Evolutionary conservation across 176 grass and related monocot genomes (phyloP), one percentile per base, ranked within the genome.

Genomic region (Echinochloa phyllopogon): DNA sequence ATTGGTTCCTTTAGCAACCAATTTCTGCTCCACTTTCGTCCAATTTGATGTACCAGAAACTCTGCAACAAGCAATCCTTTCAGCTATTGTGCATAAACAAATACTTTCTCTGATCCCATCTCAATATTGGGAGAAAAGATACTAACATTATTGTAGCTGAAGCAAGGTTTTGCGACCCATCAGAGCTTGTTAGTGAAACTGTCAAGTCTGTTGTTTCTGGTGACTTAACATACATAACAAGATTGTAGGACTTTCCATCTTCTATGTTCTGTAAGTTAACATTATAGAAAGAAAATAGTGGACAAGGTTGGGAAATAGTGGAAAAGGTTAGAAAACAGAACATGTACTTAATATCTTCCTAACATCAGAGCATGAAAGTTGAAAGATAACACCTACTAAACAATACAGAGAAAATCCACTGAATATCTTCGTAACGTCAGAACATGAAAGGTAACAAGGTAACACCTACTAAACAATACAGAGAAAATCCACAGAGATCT

Each of bases 221-320:
- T 78, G 92, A 92, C 50, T 82, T 94, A 56, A 95, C 83, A 8
- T 95, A 77, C 84, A 98, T 77, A 71, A 90, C 87, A 79, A 98
- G 86, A 63, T 95, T 95, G 81, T 98, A 98, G 69, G 86, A 78
- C 85, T 95, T 94, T 65, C 87, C 89, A 71, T 95, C 79, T 85
- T 98, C 89, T 87, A 98, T 87, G 81, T 98, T 98, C 96, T 98
- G 96, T 38, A 87, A 60, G 61, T 82, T 72, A 65, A 75, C 18
- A 82, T 29, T 78, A 79, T 33, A 79, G 4, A 52, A 49, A 18
- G 9, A 47, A 52, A 72, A n/a, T n/a, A n/a, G n/a, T n/a, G n/a
- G n/a, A n/a, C n/a, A n/a, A n/a, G n/a, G n/a, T n/a, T n/a, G n/a
- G n/a, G n/a, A n/a, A n/a, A n/a, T 0, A 27, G n/a, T n/a, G n/a